A percentile compares a stretch with the other conserved stretches of the same genome.
phyloP scores from a whole-genome alignment of 257 asterid species.

The Solanum chiquidenum region DNA sequence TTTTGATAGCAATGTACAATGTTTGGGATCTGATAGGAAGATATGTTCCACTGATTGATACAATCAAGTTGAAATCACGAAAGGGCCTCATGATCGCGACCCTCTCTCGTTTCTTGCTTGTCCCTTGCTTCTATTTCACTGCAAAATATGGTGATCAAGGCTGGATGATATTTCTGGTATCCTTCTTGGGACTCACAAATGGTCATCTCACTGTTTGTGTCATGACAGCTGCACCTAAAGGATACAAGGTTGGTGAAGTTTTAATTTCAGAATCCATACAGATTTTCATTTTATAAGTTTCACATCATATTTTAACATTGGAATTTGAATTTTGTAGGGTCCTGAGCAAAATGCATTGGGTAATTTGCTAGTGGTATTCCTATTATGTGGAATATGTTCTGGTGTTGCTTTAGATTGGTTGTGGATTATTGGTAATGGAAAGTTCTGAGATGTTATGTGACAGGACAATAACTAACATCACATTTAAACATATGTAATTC shows the following conservation, averaged over 20 bases:
- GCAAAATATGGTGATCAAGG: conserved; percentile 41
- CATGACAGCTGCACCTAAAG: conserved; percentile 25
- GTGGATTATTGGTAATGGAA: conserved; percentile 26
- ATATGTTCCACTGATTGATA: conserved; percentile 15
- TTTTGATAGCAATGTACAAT: conserved; percentile 21
- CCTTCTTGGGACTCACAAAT: conserved; percentile 28
- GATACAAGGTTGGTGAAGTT: conserved; percentile 25
- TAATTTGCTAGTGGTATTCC: conserved; percentile 13
- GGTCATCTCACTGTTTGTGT: conserved; percentile 36
- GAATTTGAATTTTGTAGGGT: conserved; percentile 5
- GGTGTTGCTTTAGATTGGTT: conserved; percentile 30
- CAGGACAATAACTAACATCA: neutral
- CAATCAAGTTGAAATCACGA: conserved; percentile 14
- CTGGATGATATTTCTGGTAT: conserved; percentile 33
- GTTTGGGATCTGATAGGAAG: conserved; percentile 23
- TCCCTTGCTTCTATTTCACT: conserved; percentile 33
- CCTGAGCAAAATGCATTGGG: conserved; percentile 37
- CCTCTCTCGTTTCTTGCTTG: conserved; percentile 20
- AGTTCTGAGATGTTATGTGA: neutral
- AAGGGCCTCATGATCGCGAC: conserved; percentile 19
- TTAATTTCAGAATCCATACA: neutral
- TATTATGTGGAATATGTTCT: conserved; percentile 20
- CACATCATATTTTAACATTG: neutral
- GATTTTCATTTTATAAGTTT: neutral
- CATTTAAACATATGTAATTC: neutral